Evolutionary conservation across 352 stramenopile genomes (phyloP).

Genomic region (Elongisporangium anandrum): DNA sequence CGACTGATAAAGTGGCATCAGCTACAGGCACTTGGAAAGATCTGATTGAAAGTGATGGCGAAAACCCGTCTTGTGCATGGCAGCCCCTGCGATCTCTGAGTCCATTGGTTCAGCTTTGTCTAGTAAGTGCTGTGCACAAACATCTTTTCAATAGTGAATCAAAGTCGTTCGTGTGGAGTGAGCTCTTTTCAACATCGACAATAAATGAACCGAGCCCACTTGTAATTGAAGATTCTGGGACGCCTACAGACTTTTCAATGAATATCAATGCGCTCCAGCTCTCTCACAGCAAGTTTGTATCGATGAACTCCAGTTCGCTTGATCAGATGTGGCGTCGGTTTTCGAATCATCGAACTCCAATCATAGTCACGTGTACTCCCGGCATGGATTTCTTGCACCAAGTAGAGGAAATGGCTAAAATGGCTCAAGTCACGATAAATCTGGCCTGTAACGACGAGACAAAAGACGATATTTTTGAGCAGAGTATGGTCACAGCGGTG

Average conservation of each 20-base stretch:
- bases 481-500: constrained; percentile 26
- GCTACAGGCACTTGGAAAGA: constrained; percentile 13
- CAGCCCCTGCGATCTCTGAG: constrained; percentile 1
- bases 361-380: constrained; percentile 22
- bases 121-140: constrained; percentile 16
- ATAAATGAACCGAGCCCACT: neutral
- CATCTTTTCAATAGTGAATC: constrained; percentile 22
- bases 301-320: constrained; percentile 1
- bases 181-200: neutral
- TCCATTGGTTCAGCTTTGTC: constrained; percentile 17
- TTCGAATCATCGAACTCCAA: constrained; percentile 23
- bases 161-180: constrained; percentile 15
- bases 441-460: constrained; percentile 5
- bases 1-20: constrained; percentile 9
- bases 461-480: constrained; percentile 25
- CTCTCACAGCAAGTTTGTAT: neutral
- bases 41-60: constrained; percentile 6
- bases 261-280: neutral
- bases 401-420: constrained; percentile 21
- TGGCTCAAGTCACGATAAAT: constrained; percentile 32
- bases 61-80: neutral
- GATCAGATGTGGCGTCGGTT: constrained; percentile 29
- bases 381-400: constrained; percentile 31
- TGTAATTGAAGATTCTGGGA: neutral
- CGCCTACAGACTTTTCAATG: neutral